Evolutionary conservation across 2,329 filamentous ascomycete genomes (phyloP).

Genomic region (Talaromyces rugulosus): DNA sequence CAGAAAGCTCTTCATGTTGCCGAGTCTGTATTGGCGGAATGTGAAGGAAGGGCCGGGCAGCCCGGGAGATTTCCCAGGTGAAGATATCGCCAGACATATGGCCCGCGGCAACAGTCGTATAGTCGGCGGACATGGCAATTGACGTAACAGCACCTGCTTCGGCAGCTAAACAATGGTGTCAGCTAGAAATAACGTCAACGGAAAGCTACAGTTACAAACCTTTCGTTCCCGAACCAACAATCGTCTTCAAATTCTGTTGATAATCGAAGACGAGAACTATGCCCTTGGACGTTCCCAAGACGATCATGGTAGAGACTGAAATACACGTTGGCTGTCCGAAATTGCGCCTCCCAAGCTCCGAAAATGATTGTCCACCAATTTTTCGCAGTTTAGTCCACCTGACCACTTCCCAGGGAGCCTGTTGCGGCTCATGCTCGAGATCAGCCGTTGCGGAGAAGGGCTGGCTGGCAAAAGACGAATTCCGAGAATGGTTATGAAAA

Average conservation of each 20-base stretch:
- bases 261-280: conserved; percentile 96
- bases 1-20: conserved; percentile 60
- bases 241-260: conserved; percentile 88
- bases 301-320: conserved; percentile 80
- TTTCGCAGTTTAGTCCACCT: conserved; percentile 93
- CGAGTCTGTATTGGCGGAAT: conserved; percentile 71
- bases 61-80: conserved; percentile 85
- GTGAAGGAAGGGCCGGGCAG: conserved; percentile 82
- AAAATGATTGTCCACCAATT: conserved; percentile 83
- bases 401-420: conserved; percentile 93
- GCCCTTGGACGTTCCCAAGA: conserved; percentile 88
- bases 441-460: conserved; percentile 52
- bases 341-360: conserved; percentile 84
- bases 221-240: conserved; percentile 90
- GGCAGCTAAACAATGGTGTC: conserved; percentile 55
- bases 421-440: conserved; percentile 63
- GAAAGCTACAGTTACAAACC: conserved; percentile 46
- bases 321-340: conserved; percentile 91
- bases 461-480: conserved; percentile 72
- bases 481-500: conserved; percentile 70
- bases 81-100: conserved; percentile 90
- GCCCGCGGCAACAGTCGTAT: conserved; percentile 84
- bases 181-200: background rate
- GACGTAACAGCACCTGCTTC: conserved; percentile 86
- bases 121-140: conserved; percentile 86